phyloP scores from a whole-genome alignment of 129 eudicot genomes.

The Centaurea solstitialis region DNA sequence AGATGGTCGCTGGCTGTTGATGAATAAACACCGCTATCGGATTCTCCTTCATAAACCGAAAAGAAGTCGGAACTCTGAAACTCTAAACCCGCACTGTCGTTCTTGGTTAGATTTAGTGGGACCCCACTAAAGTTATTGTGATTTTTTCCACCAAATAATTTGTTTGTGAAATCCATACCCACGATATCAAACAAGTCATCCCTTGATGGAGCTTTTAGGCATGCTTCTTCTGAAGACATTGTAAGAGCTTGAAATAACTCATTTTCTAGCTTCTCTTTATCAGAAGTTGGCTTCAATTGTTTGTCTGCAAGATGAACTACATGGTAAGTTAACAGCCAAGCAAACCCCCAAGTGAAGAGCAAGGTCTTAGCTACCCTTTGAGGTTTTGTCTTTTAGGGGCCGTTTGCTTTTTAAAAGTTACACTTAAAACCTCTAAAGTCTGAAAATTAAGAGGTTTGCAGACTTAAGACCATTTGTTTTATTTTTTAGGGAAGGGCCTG shows the following conservation, averaged over 20 bases:
- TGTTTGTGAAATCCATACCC: slow-evolving; percentile 68
- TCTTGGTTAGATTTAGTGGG: slow-evolving; percentile 8
- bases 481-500: no score
- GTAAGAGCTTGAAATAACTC: slow-evolving; percentile 40
- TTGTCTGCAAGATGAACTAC: slow-evolving; percentile 32
- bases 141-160: slow-evolving; percentile 37
- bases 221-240: slow-evolving; percentile 44
- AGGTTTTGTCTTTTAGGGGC: no score
- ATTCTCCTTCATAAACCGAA: slow-evolving; percentile 49
- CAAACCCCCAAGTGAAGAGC: no score
- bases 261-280: slow-evolving; percentile 25
- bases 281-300: slow-evolving; percentile 13
- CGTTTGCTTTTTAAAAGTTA: no score
- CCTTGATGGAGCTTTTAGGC: slow-evolving; percentile 42
- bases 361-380: no score
- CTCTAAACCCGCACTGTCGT: slow-evolving; percentile 13
- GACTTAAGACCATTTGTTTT: no score
- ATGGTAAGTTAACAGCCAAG: no score
- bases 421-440: no score
- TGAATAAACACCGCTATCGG: slow-evolving; percentile 62
- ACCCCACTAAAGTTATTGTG: slow-evolving; percentile 27
- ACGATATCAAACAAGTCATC: slow-evolving; percentile 85
- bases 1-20: slow-evolving; percentile 57
- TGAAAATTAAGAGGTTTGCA: no score
- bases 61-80: slow-evolving; percentile 31